Evolutionary conservation across 768 basidiomycete genomes (phyloP).

Genomic region (Xerocomus potaroensis): DNA sequence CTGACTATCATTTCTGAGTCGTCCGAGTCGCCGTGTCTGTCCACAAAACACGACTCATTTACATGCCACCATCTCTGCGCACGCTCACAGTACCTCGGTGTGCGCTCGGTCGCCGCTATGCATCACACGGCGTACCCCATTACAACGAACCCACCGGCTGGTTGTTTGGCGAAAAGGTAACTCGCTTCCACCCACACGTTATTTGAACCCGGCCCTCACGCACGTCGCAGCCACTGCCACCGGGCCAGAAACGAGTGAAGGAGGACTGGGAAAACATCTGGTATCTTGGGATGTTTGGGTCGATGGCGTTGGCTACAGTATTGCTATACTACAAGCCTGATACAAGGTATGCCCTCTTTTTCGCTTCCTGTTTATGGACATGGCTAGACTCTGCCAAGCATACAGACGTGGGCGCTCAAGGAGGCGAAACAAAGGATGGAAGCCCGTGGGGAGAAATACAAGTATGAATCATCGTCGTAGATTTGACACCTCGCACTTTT

Average conservation of each 20-base stretch:
- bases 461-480: slow-evolving; percentile 62
- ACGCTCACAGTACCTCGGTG: slow-evolving; percentile 21
- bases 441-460: slow-evolving; percentile 84
- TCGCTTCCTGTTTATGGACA: background rate
- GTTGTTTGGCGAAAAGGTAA: slow-evolving; percentile 86
- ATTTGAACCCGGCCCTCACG: background rate
- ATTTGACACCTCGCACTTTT: slow-evolving; percentile 1
- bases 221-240: slow-evolving; percentile 56
- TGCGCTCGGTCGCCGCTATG: slow-evolving; percentile 42
- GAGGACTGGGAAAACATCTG: slow-evolving; percentile 91
- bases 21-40: slow-evolving; percentile 2
- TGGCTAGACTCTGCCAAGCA: slow-evolving; percentile 41
- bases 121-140: slow-evolving; percentile 74
- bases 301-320: slow-evolving; percentile 70
- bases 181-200: background rate
- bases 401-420: slow-evolving; percentile 88
- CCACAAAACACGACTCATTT: slow-evolving; percentile 1
- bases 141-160: slow-evolving; percentile 88
- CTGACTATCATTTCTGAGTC: background rate
- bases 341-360: slow-evolving; percentile 66
- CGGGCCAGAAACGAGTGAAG: slow-evolving; percentile 80
- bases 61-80: slow-evolving; percentile 50
- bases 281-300: slow-evolving; percentile 89
- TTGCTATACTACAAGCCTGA: slow-evolving; percentile 91
- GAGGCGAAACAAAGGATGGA: slow-evolving; percentile 91